These are phyloP conservation scores for Nakataea oryzae DNA, from an alignment of 2,329 filamentous ascomycete genomes.

Conservation along the genomic window DNA sequence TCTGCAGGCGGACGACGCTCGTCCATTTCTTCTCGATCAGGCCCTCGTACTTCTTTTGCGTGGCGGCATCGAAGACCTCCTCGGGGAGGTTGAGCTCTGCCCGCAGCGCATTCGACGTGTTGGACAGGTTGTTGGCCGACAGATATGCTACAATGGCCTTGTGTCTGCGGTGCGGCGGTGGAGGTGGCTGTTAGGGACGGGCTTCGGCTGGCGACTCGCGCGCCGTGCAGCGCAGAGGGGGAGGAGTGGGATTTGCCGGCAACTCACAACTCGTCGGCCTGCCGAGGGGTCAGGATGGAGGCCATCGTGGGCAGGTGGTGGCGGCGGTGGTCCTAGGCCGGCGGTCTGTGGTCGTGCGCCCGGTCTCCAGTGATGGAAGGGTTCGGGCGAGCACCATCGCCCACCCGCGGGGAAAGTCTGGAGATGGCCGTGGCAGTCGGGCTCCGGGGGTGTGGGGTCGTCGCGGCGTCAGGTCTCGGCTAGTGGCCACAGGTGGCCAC, in stretches of 20 bases:
- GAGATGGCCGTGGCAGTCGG: background rate
- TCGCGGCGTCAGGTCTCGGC: background rate
- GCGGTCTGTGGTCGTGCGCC: background rate
- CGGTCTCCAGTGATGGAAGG: background rate
- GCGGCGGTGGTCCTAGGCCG: background rate
- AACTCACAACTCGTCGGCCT: conserved; percentile 81
- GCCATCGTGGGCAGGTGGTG: conserved; percentile 43
- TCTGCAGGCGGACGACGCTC: conserved; percentile 85
- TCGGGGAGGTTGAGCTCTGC: conserved; percentile 67
- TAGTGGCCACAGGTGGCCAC: background rate
- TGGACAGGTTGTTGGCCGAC: conserved; percentile 58
- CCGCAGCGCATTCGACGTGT: conserved; percentile 60
- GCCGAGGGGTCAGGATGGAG: conserved; percentile 64
- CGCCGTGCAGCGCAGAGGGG: background rate
- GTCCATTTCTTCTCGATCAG: conserved; percentile 98
- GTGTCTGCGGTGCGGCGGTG: conserved; percentile 46
- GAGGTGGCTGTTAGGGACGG: background rate
- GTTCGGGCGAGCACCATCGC: conserved; percentile 2
- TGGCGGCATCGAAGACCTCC: conserved; percentile 63
- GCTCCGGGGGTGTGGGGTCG: background rate
- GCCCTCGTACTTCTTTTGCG: conserved; percentile 88
- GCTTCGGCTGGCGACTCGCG: conserved; percentile 7
- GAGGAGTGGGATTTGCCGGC: background rate
- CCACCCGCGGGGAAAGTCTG: background rate
- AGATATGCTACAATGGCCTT: conserved; percentile 91